These are phyloP conservation scores for Russula olivacea DNA, from an alignment of 768 basidiomycete species.

Conservation along the genomic window DNA sequence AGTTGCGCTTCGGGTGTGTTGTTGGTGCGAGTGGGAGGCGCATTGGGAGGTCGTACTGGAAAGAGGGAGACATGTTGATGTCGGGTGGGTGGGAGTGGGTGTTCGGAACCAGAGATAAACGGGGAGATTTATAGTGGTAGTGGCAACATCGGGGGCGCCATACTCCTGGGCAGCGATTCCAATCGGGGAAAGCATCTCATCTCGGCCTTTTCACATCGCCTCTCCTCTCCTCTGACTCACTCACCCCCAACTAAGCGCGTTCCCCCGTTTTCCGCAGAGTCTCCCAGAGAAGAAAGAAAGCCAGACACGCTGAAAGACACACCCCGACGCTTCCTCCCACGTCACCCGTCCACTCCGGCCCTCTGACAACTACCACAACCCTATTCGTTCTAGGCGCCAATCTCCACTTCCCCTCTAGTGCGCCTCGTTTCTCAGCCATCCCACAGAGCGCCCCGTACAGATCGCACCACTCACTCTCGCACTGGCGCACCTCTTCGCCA, in stretches of 20 bases:
- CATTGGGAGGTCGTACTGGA: constrained; percentile 26
- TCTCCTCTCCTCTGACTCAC: not conserved
- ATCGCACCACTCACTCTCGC: constrained; percentile 11
- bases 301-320: not conserved
- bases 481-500: not conserved
- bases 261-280: not conserved
- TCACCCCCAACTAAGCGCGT: constrained; percentile 3
- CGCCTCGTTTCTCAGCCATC: constrained; percentile 10
- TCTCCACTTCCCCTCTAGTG: constrained; percentile 13
- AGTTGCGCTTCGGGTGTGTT: constrained; percentile 28
- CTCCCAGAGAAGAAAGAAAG: too few species aligned
- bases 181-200: constrained; percentile 17
- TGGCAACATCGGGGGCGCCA: constrained; percentile 3
- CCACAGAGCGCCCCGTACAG: constrained; percentile 17
- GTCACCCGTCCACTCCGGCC: constrained; percentile 9
- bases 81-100: not conserved
- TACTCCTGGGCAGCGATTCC: not conserved
- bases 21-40: constrained; percentile 32
- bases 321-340: not conserved
- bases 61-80: constrained; percentile 23
- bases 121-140: constrained; percentile 19
- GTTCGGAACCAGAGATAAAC: not conserved
- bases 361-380: constrained; percentile 7
- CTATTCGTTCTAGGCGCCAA: constrained; percentile 10
- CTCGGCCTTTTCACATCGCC: constrained; percentile 16